Evolutionary conservation across 768 basidiomycete species (phyloP).

Genomic region (Mycena albidolilacea): DNA sequence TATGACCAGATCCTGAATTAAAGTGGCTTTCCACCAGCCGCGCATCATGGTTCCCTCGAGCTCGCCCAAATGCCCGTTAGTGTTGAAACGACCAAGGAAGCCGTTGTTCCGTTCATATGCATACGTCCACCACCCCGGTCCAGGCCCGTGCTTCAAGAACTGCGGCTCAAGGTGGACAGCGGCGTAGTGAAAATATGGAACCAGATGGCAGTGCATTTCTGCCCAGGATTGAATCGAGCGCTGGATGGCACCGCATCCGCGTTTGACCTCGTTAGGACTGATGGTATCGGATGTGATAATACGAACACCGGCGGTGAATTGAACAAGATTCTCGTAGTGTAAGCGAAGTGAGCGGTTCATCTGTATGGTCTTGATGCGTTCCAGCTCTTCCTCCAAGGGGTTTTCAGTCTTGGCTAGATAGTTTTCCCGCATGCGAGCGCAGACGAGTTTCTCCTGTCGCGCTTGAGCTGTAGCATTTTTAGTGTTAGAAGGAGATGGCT

Average conservation of each 20-base stretch:
- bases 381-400: slow-evolving; percentile 7
- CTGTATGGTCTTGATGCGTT: slow-evolving; percentile 4
- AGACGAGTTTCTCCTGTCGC: no score
- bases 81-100: slow-evolving; percentile 6
- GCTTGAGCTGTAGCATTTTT: slow-evolving; percentile 29
- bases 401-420: slow-evolving; percentile 21
- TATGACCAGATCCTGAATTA: slow-evolving; percentile 32
- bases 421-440: neutral
- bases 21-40: slow-evolving; percentile 36
- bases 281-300: no score
- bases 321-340: slow-evolving; percentile 26
- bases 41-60: neutral
- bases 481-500: slow-evolving; percentile 20
- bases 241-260: slow-evolving; percentile 11
- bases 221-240: slow-evolving; percentile 32
- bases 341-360: slow-evolving; percentile 32
- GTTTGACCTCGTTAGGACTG: slow-evolving; percentile 35
- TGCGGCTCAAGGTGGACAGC: no score
- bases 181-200: no score
- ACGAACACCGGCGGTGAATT: slow-evolving; percentile 18
- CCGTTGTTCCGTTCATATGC: slow-evolving; percentile 42
- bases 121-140: slow-evolving; percentile 28
- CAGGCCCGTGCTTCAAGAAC: slow-evolving; percentile 24
- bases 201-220: neutral
- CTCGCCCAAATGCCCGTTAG: no score